Base-by-base conservation (phyloP, 371 early-diverging fungal genomes). In the Rhizopus sp. region DNA sequence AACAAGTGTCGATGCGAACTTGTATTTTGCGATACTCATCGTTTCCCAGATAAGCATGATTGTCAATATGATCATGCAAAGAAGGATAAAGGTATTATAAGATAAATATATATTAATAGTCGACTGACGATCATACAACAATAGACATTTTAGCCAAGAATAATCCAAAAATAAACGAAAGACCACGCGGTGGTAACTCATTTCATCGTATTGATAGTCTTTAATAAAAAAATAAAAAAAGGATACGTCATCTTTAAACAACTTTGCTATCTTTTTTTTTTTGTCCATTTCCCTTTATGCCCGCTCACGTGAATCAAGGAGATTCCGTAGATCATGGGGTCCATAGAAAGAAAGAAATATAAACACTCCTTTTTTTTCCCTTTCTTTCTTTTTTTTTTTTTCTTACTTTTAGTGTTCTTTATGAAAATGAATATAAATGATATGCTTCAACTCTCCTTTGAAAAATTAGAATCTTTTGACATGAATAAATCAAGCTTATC, bases 1-100 rank as follows among this genome's bases (percentile, higher is more conserved):
- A 91, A 91, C 78, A 89, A 85, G 68, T 92, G 92, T 68, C 82
- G 88, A 42, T 92, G 92, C 66, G 84, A 86, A 48, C 88, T 86
- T 63, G 83, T 90, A 38, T 92, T 85, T 69, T 92, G 92, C 68
- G 92, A 92, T 55, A 64, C 80, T 29, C 92, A 92, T 77, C 88
- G 88, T 55, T 84, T 78, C 50, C 88, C 89, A 38, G 84, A 87
- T 53, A 86, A 87, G 52, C 92, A 92, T 66, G 82, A 88, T 50
- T 92, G 92, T 70, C 82, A 85, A 46, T 88, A 90, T 70, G 92
- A 92, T 79, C 85, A 87, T 76, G 86, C 84, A 64, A 77, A 83
- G 50, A 76, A 81, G 70, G 86, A 83, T 63, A 82, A 80, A 75
- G 77, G 80, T 75, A 73, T 53, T 7, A 29, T 44, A 31, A 23